Evolutionary conservation across 805 yeast species (phyloP).

Genomic region (Metschnikowia shivogae): DNA sequence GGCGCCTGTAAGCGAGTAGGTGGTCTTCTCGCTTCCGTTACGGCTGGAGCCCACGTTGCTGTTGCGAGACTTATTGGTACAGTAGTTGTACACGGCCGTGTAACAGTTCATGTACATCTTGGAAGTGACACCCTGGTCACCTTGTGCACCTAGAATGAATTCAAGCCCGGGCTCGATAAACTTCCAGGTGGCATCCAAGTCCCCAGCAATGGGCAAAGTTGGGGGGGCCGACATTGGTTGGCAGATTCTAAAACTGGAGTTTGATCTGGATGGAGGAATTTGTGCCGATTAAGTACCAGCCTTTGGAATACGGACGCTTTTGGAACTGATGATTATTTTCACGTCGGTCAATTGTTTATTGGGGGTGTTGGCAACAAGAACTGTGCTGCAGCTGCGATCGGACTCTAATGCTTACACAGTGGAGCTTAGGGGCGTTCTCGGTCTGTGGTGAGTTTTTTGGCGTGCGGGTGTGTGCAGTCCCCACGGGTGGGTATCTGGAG

Average conservation of each 20-base stretch:
- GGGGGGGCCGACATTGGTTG: slow-evolving; percentile 13
- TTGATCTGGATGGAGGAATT: background rate
- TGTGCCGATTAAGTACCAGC: background rate
- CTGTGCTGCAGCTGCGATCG: no score
- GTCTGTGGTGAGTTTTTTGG: slow-evolving; percentile 5
- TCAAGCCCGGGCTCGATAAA: slow-evolving; percentile 74
- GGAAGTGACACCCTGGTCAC: slow-evolving; percentile 60
- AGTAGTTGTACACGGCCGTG: slow-evolving; percentile 88
- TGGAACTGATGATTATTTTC: no score
- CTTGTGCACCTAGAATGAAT: slow-evolving; percentile 65
- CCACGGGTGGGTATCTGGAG: background rate
- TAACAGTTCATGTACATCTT: slow-evolving; percentile 84
- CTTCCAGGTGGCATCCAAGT: slow-evolving; percentile 68
- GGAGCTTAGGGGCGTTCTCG: slow-evolving; percentile 4
- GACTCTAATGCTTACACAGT: slow-evolving; percentile 1
- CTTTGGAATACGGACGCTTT: no score
- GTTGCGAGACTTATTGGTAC: slow-evolving; percentile 72
- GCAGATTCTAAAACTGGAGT: background rate
- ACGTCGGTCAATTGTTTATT: no score
- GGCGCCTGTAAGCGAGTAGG: slow-evolving; percentile 71
- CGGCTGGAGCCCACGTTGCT: slow-evolving; percentile 15
- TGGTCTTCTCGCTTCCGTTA: slow-evolving; percentile 20
- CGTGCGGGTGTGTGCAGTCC: slow-evolving; percentile 3
- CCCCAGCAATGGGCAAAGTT: slow-evolving; percentile 52
- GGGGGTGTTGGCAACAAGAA: no score